phyloP scores from a whole-genome alignment of 352 stramenopile species.

The Pelagophyceae sp. region DNA sequence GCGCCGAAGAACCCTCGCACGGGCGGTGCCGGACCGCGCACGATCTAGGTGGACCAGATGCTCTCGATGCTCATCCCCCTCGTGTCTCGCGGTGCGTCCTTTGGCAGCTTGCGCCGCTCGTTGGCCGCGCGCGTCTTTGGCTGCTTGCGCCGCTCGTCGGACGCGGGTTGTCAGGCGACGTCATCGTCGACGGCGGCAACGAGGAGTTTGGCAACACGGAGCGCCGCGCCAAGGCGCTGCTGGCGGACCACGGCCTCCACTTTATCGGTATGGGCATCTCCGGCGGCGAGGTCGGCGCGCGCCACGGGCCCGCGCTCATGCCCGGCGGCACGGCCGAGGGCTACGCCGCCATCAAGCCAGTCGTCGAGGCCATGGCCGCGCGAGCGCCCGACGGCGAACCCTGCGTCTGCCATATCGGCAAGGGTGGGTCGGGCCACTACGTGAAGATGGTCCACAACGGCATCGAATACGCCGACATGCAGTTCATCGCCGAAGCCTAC shows the following conservation, averaged over 20 bases:
- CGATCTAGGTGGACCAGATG: no score
- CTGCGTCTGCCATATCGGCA: constrained; percentile 93
- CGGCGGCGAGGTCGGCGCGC: constrained; percentile 92
- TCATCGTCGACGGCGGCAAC: constrained; percentile 98
- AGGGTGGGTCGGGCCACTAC: constrained; percentile 93
- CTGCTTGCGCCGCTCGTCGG: constrained; percentile 32
- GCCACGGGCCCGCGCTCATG: constrained; percentile 96
- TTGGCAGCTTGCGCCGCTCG: no score
- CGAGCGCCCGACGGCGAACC: constrained; percentile 76
- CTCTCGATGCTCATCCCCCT: no score
- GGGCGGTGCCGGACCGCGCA: no score
- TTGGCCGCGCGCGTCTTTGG: no score
- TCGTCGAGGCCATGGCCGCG: constrained; percentile 91
- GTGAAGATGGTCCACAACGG: constrained; percentile 99
- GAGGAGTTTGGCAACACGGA: constrained; percentile 97
- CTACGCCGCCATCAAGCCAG: constrained; percentile 90
- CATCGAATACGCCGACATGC: constrained; percentile 99
- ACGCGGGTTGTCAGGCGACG: constrained; percentile 82
- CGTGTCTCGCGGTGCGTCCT: no score
- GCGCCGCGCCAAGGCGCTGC: constrained; percentile 76
- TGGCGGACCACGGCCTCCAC: constrained; percentile 81
- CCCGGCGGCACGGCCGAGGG: constrained; percentile 86
- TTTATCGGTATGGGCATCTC: constrained; percentile 98
- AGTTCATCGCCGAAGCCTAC: constrained; percentile 97
- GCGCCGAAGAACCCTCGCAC: no score